Percentiles rank a stretch among this genome's conserved stretches.
Conservation (phyloP, 441 rosid genomes). For the Sinapis alba region DNA sequence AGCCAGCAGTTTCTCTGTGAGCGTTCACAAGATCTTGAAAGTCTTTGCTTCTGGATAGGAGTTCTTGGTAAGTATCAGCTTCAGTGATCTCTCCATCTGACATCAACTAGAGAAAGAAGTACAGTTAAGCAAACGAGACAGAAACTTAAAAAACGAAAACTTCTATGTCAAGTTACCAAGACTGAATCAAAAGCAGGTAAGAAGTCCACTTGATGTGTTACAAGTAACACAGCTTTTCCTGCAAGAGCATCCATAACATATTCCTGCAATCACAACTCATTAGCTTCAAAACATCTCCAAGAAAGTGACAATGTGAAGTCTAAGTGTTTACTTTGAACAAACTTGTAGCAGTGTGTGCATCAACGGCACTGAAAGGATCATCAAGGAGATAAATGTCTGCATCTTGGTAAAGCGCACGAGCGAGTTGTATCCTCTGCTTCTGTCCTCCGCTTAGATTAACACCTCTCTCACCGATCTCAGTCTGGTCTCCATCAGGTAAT, state of each 20-base stretch:
- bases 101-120: constrained; percentile 67
- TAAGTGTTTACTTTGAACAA: constrained; percentile 67
- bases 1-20: constrained; percentile 94
- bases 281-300: constrained; percentile 7
- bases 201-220: constrained; percentile 98
- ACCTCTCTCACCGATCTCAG: constrained; percentile 98
- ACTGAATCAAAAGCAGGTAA: constrained; percentile 88
- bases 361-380: constrained; percentile 99
- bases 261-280: constrained; percentile 56
- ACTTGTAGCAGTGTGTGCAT: constrained; percentile 94
- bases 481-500: constrained; percentile 84
- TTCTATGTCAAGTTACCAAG: constrained; percentile 50
- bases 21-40: constrained; percentile 93
- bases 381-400: constrained; percentile 94
- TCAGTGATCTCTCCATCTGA: constrained; percentile 80
- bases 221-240: constrained; percentile 77
- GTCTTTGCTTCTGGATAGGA: constrained; percentile 65
- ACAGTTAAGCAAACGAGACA: constrained; percentile 5
- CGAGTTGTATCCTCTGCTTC: constrained; percentile 95
- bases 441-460: constrained; percentile 98
- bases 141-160: not conserved
- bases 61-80: constrained; percentile 79
- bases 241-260: constrained; percentile 82
- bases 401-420: constrained; percentile 93
- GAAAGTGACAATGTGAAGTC: not conserved